Conservation (phyloP, 2,329 filamentous ascomycete species). For the Paecilomyces sp. region DNA sequence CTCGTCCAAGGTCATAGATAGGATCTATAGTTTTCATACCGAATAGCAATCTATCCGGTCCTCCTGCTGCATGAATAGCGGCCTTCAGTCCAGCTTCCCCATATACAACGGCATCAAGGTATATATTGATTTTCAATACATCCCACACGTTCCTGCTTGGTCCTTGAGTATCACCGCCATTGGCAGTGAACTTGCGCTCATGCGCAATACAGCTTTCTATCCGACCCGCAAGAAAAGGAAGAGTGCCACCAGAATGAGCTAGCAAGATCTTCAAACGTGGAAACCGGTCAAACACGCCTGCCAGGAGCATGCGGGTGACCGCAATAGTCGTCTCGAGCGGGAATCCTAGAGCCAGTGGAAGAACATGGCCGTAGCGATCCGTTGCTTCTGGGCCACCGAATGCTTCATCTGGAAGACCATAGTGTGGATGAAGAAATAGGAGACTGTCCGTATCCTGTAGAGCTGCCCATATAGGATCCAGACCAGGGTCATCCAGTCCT, state of each 20-base stretch:
- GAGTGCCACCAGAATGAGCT: conserved; percentile 79
- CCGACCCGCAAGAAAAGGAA: conserved; percentile 80
- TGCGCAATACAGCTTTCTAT: conserved; percentile 84
- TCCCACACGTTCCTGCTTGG: conserved; percentile 56
- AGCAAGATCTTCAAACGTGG: conserved; percentile 64
- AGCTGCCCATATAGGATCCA: conserved; percentile 66
- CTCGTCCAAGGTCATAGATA: background rate
- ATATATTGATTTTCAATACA: conserved; percentile 66
- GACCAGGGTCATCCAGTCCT: conserved; percentile 68
- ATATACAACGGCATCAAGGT: conserved; percentile 63
- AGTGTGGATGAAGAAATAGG: conserved; percentile 86
- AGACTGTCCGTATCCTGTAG: conserved; percentile 59
- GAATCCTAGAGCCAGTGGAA: conserved; percentile 79
- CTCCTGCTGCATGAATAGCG: conserved; percentile 63
- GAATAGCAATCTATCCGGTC: conserved; percentile 34
- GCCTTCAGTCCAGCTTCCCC: conserved; percentile 57
- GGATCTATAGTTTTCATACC: conserved; percentile 16
- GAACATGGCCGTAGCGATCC: conserved; percentile 75
- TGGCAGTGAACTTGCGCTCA: conserved; percentile 64
- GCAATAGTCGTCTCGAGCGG: conserved; percentile 91
- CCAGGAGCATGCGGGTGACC: conserved; percentile 78
- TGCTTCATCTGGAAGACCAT: conserved; percentile 72
- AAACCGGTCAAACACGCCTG: conserved; percentile 74
- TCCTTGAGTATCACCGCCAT: conserved; percentile 55
- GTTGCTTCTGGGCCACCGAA: conserved; percentile 68